Percentiles rank a stretch among this genome's conserved stretches.
phyloP scores from a whole-genome alignment of 768 basidiomycete genomes.

The Mycena floridula region DNA sequence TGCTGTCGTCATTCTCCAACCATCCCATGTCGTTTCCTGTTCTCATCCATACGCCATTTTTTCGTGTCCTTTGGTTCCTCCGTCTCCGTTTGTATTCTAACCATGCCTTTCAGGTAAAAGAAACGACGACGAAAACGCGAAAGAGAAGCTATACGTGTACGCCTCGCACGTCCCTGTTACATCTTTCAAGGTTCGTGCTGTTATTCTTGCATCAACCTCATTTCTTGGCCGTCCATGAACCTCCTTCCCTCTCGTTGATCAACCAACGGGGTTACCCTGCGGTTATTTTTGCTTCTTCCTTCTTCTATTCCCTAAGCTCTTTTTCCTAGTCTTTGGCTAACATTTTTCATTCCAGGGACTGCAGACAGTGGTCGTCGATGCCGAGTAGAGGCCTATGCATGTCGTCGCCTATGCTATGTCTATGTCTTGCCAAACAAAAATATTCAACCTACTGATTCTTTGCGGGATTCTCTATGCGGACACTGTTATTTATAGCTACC shows the following conservation, averaged over 20 bases:
- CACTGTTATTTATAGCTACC: no score
- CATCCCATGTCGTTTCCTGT: no score
- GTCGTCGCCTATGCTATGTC: not conserved
- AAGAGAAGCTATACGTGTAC: slow-evolving; percentile 95
- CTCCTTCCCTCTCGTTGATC: not conserved
- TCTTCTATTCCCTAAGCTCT: not conserved
- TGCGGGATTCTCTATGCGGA: no score
- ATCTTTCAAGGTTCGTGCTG: slow-evolving; percentile 72
- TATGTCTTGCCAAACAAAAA: no score
- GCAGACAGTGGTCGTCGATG: slow-evolving; percentile 76
- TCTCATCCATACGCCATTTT: not conserved
- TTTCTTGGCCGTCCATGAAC: no score
- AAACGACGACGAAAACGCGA: slow-evolving; percentile 98
- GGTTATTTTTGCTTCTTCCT: no score
- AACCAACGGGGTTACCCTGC: no score
- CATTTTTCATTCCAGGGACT: slow-evolving; percentile 50
- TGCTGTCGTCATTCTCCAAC: no score
- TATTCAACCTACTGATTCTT: no score
- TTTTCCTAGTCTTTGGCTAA: not conserved
- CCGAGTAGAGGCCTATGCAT: slow-evolving; percentile 45
- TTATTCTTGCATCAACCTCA: no score
- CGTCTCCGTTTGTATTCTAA: slow-evolving; percentile 3
- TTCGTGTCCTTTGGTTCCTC: not conserved
- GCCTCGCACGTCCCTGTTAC: slow-evolving; percentile 74
- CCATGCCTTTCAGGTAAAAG: slow-evolving; percentile 66